Base-by-base conservation (phyloP, 208 protist species). In the Strigomonas oncopelti region DNA sequence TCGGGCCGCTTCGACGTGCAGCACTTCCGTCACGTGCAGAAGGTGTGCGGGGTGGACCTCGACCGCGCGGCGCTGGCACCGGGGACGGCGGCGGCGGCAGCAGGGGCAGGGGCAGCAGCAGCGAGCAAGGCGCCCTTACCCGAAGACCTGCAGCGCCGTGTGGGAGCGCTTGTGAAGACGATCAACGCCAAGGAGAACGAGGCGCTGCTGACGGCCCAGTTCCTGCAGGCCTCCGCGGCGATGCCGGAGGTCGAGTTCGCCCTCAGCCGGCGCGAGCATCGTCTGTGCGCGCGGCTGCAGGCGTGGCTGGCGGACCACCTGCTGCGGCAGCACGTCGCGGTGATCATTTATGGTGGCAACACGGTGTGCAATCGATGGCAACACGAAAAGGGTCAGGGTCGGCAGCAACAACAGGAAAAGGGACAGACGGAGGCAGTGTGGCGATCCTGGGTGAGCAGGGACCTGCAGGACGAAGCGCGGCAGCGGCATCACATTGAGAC, bases 201-300 rank as follows among this genome's bases (percentile, higher is more conserved):
- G 64, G 67, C 67, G 27, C 60, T 91, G 18, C 64, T 95, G 31
- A 64, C 72, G 42, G 22, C 71, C 31, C 85, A 90, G 45, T 68
- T 93, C 16, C 67, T 88, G 34, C 90, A 93, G 78, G 87, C 90
- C 61, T 77, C 78, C 18, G 7, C 38, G 5, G 60, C 60, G 18
- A 66, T 88, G 28, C 79, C 81, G 0, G 86, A 95, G 69, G 89
- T 92, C 0, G 80, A 90, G 66, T 90, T 91, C 64, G 84, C 78
- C 22, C 61, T 81, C 20, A 77, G 72, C 28, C 75, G 78, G 36
- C 71, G 68, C 29, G 82, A 90, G 65, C 68, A 85, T 42, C 62
- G 77, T 8, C 63, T 75, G 31, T 36, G 83, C 1, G 72, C 73
- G 27, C 75, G 78, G 36, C 61, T 92, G 53, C 74, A 86, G 56